Base-by-base conservation (phyloP, 1,284 basidiomycete genomes). In the Puccinia horiana region DNA sequence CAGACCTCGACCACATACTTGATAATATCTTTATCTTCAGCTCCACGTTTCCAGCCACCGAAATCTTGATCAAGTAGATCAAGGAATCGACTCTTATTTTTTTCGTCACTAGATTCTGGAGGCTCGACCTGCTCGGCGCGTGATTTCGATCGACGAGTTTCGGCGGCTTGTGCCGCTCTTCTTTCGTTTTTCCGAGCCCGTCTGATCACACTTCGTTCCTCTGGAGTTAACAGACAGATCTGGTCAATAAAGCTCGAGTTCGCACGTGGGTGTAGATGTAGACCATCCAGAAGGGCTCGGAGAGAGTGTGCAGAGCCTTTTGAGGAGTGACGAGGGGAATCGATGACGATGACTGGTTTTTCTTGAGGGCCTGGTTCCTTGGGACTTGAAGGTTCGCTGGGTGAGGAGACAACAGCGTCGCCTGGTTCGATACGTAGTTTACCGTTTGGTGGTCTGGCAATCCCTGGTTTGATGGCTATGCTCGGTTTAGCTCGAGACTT, bases 1-100 rank as follows among this genome's bases (percentile, higher is more conserved):
- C 58, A 56, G 1, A 81, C 78, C 58, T 81, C 78, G 26, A 81
- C 69, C 37, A 81, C 78, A 73, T 73, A 81, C 40, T 81, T 81
- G 69, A 47, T 73, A 20, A 44, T 56, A 81, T 32, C 54, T 37
- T 73, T 47, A 8, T 61, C 69, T 40, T 73, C 56, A 42, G 76
- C 58, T 16, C 70, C 42, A 18, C 54, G 54, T 44, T 73, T 58
- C 67, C 40, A 70, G 12, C 56, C 78, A n/a, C n/a, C 26, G 16
- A 69, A 67, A 49, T 61, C 56, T 20, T 42, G 4, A 58, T 81
- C 78, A 23, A 56, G 52, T 6, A 76, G 40, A 44, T 56, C 37
- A 18, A 37, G 74, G 32, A 52, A 54, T 37, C 67, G 49, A 63
- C 32, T 40, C 52, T 42, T 69, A 29, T 42, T n/a, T 2, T 9